phyloP scores from a whole-genome alignment of 768 basidiomycete species.

The Rhodocollybia butyracea region DNA sequence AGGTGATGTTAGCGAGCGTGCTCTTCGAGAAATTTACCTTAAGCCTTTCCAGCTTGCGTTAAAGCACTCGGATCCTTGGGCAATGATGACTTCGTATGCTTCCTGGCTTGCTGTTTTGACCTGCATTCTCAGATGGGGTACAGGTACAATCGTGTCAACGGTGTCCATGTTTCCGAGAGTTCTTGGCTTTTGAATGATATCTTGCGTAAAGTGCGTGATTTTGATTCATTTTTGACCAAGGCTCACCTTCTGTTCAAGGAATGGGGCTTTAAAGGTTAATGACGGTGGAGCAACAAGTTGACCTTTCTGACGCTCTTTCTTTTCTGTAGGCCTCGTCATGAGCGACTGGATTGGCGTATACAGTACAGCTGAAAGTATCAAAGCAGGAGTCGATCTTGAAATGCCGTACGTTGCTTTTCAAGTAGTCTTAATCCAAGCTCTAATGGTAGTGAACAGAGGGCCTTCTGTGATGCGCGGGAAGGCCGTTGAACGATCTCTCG shows the following conservation, averaged over 20 bases:
- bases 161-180: conserved; percentile 56
- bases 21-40: conserved; percentile 64
- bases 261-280: conserved; percentile 56
- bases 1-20: conserved; percentile 53
- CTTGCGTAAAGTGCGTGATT: conserved; percentile 37
- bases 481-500: conserved; percentile 36
- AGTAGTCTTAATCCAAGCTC: conserved; percentile 27
- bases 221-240: background rate
- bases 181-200: conserved; percentile 47
- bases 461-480: conserved; percentile 46
- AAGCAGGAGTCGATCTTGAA: conserved; percentile 63
- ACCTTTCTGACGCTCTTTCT: background rate
- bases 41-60: conserved; percentile 61
- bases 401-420: conserved; percentile 51
- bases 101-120: background rate
- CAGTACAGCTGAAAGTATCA: conserved; percentile 46
- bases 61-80: conserved; percentile 52
- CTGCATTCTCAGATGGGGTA: conserved; percentile 9
- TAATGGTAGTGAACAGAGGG: no score
- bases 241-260: conserved; percentile 27
- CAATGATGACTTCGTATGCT: conserved; percentile 55
- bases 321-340: conserved; percentile 44
- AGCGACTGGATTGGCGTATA: conserved; percentile 58
- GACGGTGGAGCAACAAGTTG: no score
- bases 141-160: conserved; percentile 61